Base-by-base conservation (phyloP, 139 green algal species). In the Coelastrella sp. region DNA sequence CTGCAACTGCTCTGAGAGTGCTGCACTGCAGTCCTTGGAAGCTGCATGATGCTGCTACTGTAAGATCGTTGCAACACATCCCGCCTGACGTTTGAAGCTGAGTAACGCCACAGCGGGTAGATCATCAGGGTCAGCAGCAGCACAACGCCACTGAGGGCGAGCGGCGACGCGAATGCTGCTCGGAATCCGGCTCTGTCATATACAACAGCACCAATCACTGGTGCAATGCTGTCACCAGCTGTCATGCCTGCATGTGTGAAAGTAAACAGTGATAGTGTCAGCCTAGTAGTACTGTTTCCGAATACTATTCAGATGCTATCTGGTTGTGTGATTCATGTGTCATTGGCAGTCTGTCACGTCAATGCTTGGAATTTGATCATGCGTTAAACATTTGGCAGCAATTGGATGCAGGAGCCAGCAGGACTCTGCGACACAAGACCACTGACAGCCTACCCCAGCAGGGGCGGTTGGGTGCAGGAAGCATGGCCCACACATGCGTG, bases 211-310 rank as follows among this genome's bases (percentile, higher is more conserved):
- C 78, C 78, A 14, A 84, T 17, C 14, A 84, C 78, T 32, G 78
- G 78, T n/a, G 32, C 78, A 16, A 84, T 71, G 78, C 78, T 84
- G 57, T 84, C 78, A 54, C 78, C 78, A 54, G 78, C 78, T 56
- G 78, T 68, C 54, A 61, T 68, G 5, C 78, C 78, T 84, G 78
- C 78, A 71, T 17, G 71, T n/a, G 22, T 6, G 14, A 76, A 17
- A 13, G 22, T 13, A n/a, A 20, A 23, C 13, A n/a, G 14, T 6
- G 7, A 47, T 76, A 17, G 6, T 47, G 71, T n/a, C 71, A 76
- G 71, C 71, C 20, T 76, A 32, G 71, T 8, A 13, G 20, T 17
- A n/a, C 19, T 32, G 14, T 17, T 32, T 32, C 71, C 19, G 7
- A n/a, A 17, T 17, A 76, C 71, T 13, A 17, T 68, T 13, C 8